A percentile compares a stretch with the other conserved stretches of the same genome.
phyloP scores from a whole-genome alignment of 495 filamentous ascomycete genomes.

The Neurospora sp. region DNA sequence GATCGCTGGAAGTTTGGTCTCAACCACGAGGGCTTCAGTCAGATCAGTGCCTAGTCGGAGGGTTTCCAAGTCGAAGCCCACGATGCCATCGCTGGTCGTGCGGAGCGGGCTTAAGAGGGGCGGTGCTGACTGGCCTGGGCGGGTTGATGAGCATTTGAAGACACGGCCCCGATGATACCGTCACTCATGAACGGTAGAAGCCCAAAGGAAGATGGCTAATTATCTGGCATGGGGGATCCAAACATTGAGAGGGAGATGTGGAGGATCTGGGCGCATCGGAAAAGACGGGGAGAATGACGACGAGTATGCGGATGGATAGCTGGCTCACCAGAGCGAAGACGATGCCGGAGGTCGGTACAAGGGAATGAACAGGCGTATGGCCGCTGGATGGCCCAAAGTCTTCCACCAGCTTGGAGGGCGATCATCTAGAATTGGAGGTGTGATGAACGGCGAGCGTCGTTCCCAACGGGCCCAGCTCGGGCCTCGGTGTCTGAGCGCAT shows the following conservation, averaged over 20 bases:
- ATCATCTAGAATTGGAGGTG: background rate
- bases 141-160: background rate
- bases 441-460: too few relatives aligned
- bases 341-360: background rate
- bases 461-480: background rate
- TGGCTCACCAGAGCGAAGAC: background rate
- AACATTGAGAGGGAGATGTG: background rate
- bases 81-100: background rate
- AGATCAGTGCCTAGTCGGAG: background rate
- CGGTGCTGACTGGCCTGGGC: background rate
- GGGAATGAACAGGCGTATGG: background rate
- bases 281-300: background rate
- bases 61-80: background rate
- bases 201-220: background rate
- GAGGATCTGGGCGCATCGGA: background rate
- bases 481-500: background rate
- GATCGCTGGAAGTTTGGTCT: too few relatives aligned
- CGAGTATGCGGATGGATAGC: background rate
- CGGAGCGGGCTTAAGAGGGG: background rate
- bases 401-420: background rate
- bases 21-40: too few relatives aligned
- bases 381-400: background rate
- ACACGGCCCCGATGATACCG: background rate
- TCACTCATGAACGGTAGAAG: background rate
- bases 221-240: background rate